Base-by-base conservation (phyloP, 139 green algal species). In the Picochlorum sp. region DNA sequence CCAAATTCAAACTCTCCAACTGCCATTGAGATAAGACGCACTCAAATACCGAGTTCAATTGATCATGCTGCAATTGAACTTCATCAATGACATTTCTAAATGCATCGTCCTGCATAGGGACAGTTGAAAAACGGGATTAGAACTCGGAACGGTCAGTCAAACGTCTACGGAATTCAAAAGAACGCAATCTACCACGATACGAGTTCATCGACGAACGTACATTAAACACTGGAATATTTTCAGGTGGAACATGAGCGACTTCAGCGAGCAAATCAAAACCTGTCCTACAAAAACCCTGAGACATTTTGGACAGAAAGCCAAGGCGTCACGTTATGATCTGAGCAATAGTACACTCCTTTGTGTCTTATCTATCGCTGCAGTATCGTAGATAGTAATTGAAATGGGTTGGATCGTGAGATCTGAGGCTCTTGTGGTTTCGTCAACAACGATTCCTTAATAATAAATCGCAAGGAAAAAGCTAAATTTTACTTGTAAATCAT, bases 151-250 rank as follows among this genome's bases (percentile, higher is more conserved):
- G 34, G 34, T 41, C 34, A 54, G 6, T 14, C 10, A 21, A 61
- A n/a, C 11, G 20, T 50, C 23, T 46, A 56, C 15, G 49, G 20
- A 41, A 32, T 5, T 6, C 11, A 62, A 23, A 23, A 32, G 13
- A 23, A 56, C 10, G 15, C 23, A 3, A 30, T 57, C 14, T n/a
- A 28, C 7, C 4, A n/a, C 38, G 0, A 28, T 45, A 18, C 49
- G 28, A n/a, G 18, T 4, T 69, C 49, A 46, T 34, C 15, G 34
- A 20, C 8, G 63, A 18, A 34, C 75, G 64, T 51, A 83, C 77
- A 18, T 83, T 82, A 49, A 76, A 83, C 10, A 75, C 21, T 3
- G 77, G 74, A n/a, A 83, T 14, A 23, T 56, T 66, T 5, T 82
- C 73, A 47, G 69, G 49, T 1, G 61, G 65, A 41, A 47, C 56